Percentiles rank a stretch among this genome's conserved stretches.
Conservation (phyloP, 495 filamentous ascomycete genomes). For the Cudoniella acicularis region DNA sequence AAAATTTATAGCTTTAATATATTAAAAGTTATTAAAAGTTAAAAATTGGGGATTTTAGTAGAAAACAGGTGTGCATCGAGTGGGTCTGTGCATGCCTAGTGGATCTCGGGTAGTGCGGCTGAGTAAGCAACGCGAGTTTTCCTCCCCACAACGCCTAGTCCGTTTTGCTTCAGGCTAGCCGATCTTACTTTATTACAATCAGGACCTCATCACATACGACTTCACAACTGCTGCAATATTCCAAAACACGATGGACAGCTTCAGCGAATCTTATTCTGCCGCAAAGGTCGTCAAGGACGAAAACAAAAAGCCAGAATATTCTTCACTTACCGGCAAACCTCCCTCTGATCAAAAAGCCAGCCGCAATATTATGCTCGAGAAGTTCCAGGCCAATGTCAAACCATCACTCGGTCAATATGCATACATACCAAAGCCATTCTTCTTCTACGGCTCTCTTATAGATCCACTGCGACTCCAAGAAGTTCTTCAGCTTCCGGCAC, state of each 20-base stretch:
- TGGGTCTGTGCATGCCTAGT: too few species aligned
- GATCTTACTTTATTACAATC: too few species aligned
- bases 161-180: too few species aligned
- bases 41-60: too few species aligned
- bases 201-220: constrained; percentile 2
- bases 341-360: constrained; percentile 5
- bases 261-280: constrained; percentile 11
- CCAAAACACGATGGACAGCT: constrained; percentile 14
- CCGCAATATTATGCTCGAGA: constrained; percentile 16
- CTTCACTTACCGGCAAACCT: constrained; percentile 5
- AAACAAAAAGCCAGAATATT: constrained; percentile 12
- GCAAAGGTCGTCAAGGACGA: constrained; percentile 9
- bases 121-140: too few species aligned
- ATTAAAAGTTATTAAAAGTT: too few species aligned
- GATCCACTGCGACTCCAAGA: constrained; percentile 14
- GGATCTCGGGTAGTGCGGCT: too few species aligned
- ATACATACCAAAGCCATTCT: constrained; percentile 20
- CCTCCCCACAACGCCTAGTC: too few species aligned
- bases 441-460: constrained; percentile 18
- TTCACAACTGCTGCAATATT: constrained; percentile 7
- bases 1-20: too few species aligned
- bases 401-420: constrained; percentile 12
- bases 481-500: constrained; percentile 12
- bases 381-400: constrained; percentile 10
- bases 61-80: too few species aligned